A percentile compares a stretch with the other conserved stretches of the same genome.
These are phyloP conservation scores for Bolboschoenoplectus hybrid DNA, from an alignment of 202 grass and related monocot species.

Conservation along the genomic window DNA sequence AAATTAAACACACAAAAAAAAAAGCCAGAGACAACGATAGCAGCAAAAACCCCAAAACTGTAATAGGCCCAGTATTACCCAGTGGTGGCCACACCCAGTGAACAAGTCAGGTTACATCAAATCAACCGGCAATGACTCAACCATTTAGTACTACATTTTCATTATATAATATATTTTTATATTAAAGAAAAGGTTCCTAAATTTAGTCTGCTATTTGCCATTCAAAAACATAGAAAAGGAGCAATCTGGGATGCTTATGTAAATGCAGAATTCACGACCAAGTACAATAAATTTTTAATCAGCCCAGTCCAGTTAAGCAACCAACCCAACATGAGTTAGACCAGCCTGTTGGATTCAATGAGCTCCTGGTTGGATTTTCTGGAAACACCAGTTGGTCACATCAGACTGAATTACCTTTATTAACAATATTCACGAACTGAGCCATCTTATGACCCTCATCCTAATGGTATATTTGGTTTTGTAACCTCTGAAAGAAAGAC, in stretches of 20 bases:
- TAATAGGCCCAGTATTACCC: not conserved
- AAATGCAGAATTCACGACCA: not conserved
- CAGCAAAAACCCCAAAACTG: not conserved
- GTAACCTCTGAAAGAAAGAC: constrained; percentile 39
- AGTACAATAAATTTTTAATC: not conserved
- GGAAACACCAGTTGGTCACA: not conserved
- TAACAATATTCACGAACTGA: not conserved
- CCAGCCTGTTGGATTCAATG: not conserved
- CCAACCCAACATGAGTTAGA: not conserved
- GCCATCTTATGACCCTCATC: not conserved
- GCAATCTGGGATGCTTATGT: not conserved
- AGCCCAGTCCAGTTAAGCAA: not conserved
- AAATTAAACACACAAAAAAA: not conserved
- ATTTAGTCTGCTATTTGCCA: not conserved
- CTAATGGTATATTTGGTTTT: not conserved
- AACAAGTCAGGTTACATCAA: not conserved
- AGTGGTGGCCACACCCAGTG: too few relatives aligned
- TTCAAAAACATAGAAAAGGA: not conserved
- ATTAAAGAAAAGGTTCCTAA: not conserved
- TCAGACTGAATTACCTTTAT: not conserved
- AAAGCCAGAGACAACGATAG: constrained; percentile 1
- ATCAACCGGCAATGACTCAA: not conserved
- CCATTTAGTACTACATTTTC: not conserved
- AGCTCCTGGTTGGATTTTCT: not conserved
- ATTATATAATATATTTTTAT: not conserved